phyloP scores from a whole-genome alignment of 2,329 filamentous ascomycete species.

The Zarea fungicola region DNA sequence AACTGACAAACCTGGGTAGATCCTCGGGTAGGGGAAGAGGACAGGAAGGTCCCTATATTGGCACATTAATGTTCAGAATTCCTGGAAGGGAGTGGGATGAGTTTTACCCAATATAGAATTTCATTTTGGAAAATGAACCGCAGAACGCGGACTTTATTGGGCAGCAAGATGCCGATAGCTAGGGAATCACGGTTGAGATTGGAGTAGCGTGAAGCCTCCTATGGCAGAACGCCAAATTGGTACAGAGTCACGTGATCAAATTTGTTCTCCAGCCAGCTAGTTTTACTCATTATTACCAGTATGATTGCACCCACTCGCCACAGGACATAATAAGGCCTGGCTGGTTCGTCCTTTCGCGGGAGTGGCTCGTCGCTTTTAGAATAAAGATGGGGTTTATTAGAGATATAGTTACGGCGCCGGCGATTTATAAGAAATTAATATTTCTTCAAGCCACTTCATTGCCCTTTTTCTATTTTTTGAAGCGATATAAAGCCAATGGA shows the following conservation, averaged over 20 bases:
- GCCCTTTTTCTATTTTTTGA: too few species aligned
- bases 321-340: too few species aligned
- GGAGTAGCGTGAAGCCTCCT: not conserved
- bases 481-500: too few species aligned
- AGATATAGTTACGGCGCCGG: too few species aligned
- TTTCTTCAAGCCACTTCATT: too few species aligned
- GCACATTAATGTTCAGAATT: not conserved
- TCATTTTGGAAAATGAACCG: constrained; percentile 32
- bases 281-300: too few species aligned
- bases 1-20: constrained; percentile 46
- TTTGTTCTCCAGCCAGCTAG: too few species aligned
- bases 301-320: too few species aligned
- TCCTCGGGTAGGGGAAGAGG: constrained; percentile 54
- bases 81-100: not conserved
- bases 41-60: constrained; percentile 47
- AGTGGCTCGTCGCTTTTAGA: too few species aligned
- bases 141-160: not conserved
- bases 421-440: too few species aligned
- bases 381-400: too few species aligned
- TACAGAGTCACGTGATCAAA: constrained; percentile 27
- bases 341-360: too few species aligned
- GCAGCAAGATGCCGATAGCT: not conserved
- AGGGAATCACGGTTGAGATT: not conserved
- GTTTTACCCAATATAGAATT: constrained; percentile 47
- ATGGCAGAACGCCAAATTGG: constrained; percentile 17